phyloP scores from a whole-genome alignment of 805 yeast species.

The Pichia gijzeniarum region DNA sequence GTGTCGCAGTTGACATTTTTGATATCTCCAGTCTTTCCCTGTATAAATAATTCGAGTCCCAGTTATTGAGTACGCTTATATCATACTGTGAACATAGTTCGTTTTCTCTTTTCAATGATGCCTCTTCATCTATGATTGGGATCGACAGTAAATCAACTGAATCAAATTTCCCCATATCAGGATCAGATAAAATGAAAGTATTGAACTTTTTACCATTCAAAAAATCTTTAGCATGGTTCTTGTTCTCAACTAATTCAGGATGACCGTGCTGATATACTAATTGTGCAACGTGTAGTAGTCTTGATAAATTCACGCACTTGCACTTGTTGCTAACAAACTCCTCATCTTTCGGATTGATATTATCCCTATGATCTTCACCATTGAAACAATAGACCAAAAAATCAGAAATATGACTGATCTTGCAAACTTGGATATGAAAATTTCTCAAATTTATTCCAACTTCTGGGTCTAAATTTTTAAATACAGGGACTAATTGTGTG shows the following conservation, averaged over 20 bases:
- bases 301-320: conserved; percentile 33
- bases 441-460: conserved; percentile 74
- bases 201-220: conserved; percentile 19
- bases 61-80: conserved; percentile 40
- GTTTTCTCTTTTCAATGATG: conserved; percentile 22
- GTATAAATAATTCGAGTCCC: conserved; percentile 63
- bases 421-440: conserved; percentile 81
- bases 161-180: conserved; percentile 16
- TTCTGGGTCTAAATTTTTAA: conserved; percentile 58
- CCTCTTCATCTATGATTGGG: conserved; percentile 20
- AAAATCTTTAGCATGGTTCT: not conserved
- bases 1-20: conserved; percentile 75
- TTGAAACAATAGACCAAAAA: conserved; percentile 68
- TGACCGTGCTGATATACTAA: conserved; percentile 22
- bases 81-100: conserved; percentile 33
- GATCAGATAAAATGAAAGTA: conserved; percentile 24
- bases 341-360: conserved; percentile 12
- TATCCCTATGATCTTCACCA: conserved; percentile 28
- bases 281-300: conserved; percentile 41
- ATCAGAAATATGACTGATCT: conserved; percentile 67
- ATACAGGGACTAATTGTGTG: conserved; percentile 43
- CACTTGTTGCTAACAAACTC: conserved; percentile 23
- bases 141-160: conserved; percentile 24
- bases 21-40: conserved; percentile 81
- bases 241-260: conserved; percentile 17